Base-by-base conservation (phyloP, 306 rosid genomes). In the Boehmeria nivea region DNA sequence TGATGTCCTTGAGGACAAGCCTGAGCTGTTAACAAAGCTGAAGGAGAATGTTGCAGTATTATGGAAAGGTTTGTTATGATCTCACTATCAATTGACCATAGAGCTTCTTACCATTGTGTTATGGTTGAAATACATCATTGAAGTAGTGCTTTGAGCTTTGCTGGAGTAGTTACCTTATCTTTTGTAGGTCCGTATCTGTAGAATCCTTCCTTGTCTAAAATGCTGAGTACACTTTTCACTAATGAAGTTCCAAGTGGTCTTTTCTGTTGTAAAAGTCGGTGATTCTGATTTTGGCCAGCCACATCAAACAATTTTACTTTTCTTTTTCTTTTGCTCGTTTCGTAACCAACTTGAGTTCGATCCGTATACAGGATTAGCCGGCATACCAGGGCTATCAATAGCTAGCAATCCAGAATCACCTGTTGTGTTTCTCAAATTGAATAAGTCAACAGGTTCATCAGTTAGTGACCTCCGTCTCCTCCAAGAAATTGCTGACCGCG, bases 391-490 rank as follows among this genome's bases (percentile, higher is more conserved):
- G 52, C 76, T 93, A 58, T 73, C 59, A 57, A 51, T 93, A 23
- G 81, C 66, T 44, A 93, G 99, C 71, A 75, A 77, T 79, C 84
- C 80, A 39, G 94, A 87, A 74, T 85, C 96, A 8, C 99, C 99
- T 4, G 79, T 93, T 65, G 79, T 93, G 57, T 87, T 83, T 70
- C 86, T 93, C 73, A 79, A 59, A 67, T 70, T 93, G 73, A 66
- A 78, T 63, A 77, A 83, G 61, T 78, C 95, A 64, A 75, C 83
- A 8, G 89, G 95, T 54, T 87, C 95, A 12, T 0, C 44, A 54
- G 77, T 81, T 58, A 72, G 21, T 51, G 99, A 87, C 62, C 55
- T 81, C n/a, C 66, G 52, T 27, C 82, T 93, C 68, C 89, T 93
- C 43, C 81, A 83, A 60, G 72, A 73, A 44, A 87, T 93, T 61